These are phyloP conservation scores for Isabelozyma rhagii DNA, from an alignment of 805 yeast genomes.

Conservation along the genomic window DNA sequence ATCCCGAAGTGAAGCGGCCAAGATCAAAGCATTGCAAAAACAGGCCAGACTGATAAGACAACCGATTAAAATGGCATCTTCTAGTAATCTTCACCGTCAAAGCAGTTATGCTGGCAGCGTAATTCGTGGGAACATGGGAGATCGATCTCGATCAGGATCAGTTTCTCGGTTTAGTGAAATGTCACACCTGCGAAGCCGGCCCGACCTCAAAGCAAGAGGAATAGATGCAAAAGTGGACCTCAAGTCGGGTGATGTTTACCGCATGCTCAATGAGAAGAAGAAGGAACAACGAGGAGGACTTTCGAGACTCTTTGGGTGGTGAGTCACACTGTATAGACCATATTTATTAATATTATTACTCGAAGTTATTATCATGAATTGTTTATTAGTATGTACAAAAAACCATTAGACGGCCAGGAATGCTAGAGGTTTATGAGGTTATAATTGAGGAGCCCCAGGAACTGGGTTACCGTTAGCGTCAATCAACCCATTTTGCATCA, in stretches of 20 bases:
- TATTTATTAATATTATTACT: constrained; percentile 3
- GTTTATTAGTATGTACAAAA: constrained; percentile 7
- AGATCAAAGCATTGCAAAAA: neutral
- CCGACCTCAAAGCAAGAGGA: constrained; percentile 1
- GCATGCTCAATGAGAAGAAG: constrained; percentile 4
- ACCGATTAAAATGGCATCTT: constrained; percentile 1
- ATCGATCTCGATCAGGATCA: constrained; percentile 1
- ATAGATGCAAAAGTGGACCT: constrained; percentile 1
- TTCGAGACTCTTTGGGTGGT: constrained; percentile 41
- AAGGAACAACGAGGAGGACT: constrained; percentile 5
- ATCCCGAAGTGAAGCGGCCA: neutral
- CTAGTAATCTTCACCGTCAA: constrained; percentile 1
- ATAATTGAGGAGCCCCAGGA: constrained; percentile 69
- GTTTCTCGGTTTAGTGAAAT: constrained; percentile 1
- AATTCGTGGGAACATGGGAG: constrained; percentile 1
- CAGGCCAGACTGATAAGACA: constrained; percentile 12
- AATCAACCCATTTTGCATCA: constrained; percentile 84
- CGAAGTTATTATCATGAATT: neutral
- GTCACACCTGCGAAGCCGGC: neutral
- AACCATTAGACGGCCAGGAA: neutral
- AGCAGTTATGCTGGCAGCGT: constrained; percentile 6
- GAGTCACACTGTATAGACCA: constrained; percentile 2
- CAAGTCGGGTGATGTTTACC: constrained; percentile 8
- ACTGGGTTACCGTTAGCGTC: constrained; percentile 85
- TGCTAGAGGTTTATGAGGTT: constrained; percentile 4